Evolutionary conservation across 768 basidiomycete species (phyloP).

Genomic region (Rhodotorula toruloides): DNA sequence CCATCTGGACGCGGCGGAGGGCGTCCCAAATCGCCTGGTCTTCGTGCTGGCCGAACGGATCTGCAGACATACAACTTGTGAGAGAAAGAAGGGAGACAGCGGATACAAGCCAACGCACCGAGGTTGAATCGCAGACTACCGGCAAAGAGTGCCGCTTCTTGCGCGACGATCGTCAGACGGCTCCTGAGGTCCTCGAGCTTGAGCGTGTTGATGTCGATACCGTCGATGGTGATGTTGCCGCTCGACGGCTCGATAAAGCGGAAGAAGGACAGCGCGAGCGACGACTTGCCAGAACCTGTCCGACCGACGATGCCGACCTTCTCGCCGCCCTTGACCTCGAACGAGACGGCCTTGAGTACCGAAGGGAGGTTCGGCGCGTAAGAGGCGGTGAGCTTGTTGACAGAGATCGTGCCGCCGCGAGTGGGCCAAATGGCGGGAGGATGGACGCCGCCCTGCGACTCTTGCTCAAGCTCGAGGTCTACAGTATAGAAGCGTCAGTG

Average conservation of each 20-base stretch:
- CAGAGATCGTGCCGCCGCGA: conserved; percentile 45
- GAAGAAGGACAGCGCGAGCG: conserved; percentile 50
- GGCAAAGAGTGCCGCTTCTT: conserved; percentile 66
- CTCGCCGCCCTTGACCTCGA: conserved; percentile 45
- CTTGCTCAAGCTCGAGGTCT: conserved; percentile 40
- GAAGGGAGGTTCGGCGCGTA: conserved; percentile 45
- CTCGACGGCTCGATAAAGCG: conserved; percentile 48
- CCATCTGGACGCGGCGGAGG: conserved; percentile 41
- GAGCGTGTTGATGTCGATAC: conserved; percentile 48
- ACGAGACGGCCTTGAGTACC: conserved; percentile 47
- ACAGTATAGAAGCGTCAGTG: too few relatives aligned
- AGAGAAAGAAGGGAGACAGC: not conserved
- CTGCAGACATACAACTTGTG: conserved; percentile 43
- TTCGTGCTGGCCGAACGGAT: conserved; percentile 36
- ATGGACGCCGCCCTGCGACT: conserved; percentile 41
- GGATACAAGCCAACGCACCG: conserved; percentile 50
- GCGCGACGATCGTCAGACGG: conserved; percentile 57
- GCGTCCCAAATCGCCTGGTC: conserved; percentile 43
- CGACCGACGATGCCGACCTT: conserved; percentile 52
- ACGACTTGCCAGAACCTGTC: conserved; percentile 55
- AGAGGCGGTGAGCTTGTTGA: conserved; percentile 45
- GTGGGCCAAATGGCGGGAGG: conserved; percentile 51
- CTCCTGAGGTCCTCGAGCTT: conserved; percentile 58
- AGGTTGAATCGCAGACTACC: conserved; percentile 69
- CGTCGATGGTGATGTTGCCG: conserved; percentile 48